Percentiles rank a stretch among this genome's conserved stretches.
Evolutionary conservation across 305 asterid species (phyloP).

Genomic region (Solanum aculeatissimum): DNA sequence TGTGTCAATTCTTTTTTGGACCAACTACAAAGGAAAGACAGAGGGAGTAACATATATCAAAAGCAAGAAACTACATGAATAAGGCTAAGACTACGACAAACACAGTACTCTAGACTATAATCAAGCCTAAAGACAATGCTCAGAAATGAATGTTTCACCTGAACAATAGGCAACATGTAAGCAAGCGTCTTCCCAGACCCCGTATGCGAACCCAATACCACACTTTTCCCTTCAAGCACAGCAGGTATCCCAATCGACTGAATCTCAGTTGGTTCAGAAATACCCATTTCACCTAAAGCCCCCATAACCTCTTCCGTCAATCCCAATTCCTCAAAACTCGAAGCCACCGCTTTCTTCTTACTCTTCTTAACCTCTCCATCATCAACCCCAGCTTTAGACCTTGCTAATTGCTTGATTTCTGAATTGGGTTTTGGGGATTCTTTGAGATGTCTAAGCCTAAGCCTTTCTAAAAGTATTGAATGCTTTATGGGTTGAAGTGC

Average conservation of each 20-base stretch:
- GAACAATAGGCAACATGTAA: constrained; percentile 89
- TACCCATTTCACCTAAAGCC: constrained; percentile 72
- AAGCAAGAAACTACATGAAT: neutral
- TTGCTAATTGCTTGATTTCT: constrained; percentile 8
- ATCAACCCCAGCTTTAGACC: neutral
- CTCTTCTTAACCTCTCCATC: constrained; percentile 34
- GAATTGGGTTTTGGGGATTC: constrained; percentile 29
- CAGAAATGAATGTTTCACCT: constrained; percentile 28
- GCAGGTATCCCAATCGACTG: constrained; percentile 88
- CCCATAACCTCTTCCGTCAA: constrained; percentile 70
- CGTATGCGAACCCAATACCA: constrained; percentile 93
- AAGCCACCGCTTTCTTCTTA: constrained; percentile 36
- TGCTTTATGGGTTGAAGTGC: constrained; percentile 58
- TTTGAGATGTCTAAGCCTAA: constrained; percentile 81
- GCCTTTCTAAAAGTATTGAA: constrained; percentile 67
- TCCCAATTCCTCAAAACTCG: constrained; percentile 76
- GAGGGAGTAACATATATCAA: neutral
- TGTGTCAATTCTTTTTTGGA: no score
- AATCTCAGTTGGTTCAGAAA: constrained; percentile 83
- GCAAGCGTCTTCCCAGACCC: constrained; percentile 99
- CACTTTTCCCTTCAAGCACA: constrained; percentile 60
- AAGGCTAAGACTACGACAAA: neutral
- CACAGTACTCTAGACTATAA: no score
- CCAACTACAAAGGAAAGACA: no score
- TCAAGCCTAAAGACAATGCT: neutral